Base-by-base conservation (phyloP, 108 stramenopile genomes). In the Epithemia pelagica region DNA sequence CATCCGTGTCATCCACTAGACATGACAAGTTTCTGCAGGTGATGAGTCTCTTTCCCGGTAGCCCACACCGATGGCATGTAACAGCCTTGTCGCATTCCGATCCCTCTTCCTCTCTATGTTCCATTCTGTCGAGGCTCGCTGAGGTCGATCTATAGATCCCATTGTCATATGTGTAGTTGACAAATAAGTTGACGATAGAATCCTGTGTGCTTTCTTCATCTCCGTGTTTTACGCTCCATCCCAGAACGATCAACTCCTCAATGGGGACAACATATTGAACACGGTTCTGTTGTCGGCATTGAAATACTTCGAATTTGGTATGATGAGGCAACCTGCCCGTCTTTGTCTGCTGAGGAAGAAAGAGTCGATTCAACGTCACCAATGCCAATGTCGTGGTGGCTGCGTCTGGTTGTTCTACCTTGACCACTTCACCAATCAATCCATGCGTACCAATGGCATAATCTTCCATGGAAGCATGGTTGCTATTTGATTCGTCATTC, bases 361-460 rank as follows among this genome's bases (percentile, higher is more conserved):
- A 58, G 58, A 90, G 52, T 33, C 79, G 77, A 32, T 74, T 59
- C 15, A 89, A 59, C 5, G 82, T 86, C 19, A 85, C 83, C 26
- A 65, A 73, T 1, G 88, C 88, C 51, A 86, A 64, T 54, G 64
- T 72, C 21, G 69, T 53, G 26, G 65, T 62, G n/a, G 67, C 2
- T 19, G 59, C 21, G 62, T 28, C 59, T 8, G 72, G 67, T 46
- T 55, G 62, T 5, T 58, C 62, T n/a, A 87, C 76, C 37, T 72
- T 58, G 27, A 85, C 56, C 28, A 89, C 88, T 55, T 84, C 83
- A 0, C 85, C 88, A 65, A 86, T 67, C 54, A 86, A 66, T 1
- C 74, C 63, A 61, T 2, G 29, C 20, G 30, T 46, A 57, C 15
- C 0, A 26, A 25, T 7, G n/a, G 23, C 32, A 22, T 29, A 22